Evolutionary conservation across 2,329 filamentous ascomycete species (phyloP).

Genomic region (Aureobasidium subglaciale): DNA sequence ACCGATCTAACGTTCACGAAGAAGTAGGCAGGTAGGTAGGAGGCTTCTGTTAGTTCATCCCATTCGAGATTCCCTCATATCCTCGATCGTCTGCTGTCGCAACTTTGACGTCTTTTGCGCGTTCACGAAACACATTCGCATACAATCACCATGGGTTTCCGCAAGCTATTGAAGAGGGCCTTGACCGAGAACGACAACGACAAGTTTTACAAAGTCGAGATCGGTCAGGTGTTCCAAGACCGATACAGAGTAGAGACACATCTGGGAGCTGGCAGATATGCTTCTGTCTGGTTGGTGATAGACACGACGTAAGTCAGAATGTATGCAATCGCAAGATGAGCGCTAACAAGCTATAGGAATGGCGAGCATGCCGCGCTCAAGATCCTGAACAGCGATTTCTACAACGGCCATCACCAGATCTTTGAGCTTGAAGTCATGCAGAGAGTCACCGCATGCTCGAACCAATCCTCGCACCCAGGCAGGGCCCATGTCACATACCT

Average conservation of each 20-base stretch:
- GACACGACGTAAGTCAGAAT: constrained; percentile 18
- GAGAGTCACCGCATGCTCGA: not conserved
- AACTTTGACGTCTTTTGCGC: not conserved
- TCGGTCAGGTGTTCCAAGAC: constrained; percentile 27
- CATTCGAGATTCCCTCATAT: not conserved
- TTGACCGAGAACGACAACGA: not conserved
- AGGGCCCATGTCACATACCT: constrained; percentile 9
- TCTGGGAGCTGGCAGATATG: constrained; percentile 32
- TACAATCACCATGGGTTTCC: not conserved
- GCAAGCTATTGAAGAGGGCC: not conserved
- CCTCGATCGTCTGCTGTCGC: not conserved
- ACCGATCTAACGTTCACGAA: not conserved
- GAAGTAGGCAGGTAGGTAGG: not conserved
- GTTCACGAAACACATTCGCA: not conserved
- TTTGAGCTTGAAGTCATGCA: constrained; percentile 15
- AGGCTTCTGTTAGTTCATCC: not conserved
- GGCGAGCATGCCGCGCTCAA: constrained; percentile 13
- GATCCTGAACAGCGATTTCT: constrained; percentile 17
- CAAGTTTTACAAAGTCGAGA: constrained; percentile 22
- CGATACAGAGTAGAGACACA: constrained; percentile 33
- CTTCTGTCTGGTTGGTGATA: constrained; percentile 32
- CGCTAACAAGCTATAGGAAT: not conserved
- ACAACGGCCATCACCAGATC: constrained; percentile 1
- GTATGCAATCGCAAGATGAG: no score
- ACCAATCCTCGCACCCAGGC: not conserved